Evolutionary conservation across 1,284 basidiomycete genomes (phyloP).

Genomic region (Ceratobasidium sp.): DNA sequence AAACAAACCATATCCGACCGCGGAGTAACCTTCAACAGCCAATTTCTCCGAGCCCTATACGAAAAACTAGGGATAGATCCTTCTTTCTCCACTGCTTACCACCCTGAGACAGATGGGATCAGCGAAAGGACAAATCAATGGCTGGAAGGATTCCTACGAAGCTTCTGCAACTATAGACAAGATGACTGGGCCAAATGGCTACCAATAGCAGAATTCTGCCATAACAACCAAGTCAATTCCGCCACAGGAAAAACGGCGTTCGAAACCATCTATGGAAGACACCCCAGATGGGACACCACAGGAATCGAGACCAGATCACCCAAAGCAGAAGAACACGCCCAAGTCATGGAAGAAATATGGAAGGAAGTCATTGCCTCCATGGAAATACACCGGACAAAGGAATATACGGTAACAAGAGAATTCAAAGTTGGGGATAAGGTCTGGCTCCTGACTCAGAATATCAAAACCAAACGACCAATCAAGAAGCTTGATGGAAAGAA

Average conservation of each 20-base stretch:
- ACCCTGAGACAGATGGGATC: conserved; percentile 53
- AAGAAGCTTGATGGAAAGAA: conserved; percentile 51
- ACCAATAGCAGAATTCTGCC: conserved; percentile 18
- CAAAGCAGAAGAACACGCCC: background rate
- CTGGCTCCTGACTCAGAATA: conserved; percentile 49
- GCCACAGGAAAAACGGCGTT: conserved; percentile 47
- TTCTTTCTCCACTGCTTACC: conserved; percentile 55
- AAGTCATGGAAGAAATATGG: too few relatives aligned
- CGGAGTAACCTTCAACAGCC: conserved; percentile 53
- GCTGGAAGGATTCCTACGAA: conserved; percentile 39
- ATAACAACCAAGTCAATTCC: conserved; percentile 49
- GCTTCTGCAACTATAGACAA: conserved; percentile 48
- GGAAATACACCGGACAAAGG: conserved; percentile 14
- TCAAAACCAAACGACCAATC: conserved; percentile 50
- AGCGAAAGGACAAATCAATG: conserved; percentile 46
- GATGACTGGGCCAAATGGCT: conserved; percentile 37
- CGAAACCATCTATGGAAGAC: conserved; percentile 50
- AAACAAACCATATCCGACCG: conserved; percentile 55
- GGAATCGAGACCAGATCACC: background rate
- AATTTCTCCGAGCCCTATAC: conserved; percentile 53
- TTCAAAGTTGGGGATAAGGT: conserved; percentile 51
- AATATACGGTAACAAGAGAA: background rate
- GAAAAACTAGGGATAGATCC: conserved; percentile 55
- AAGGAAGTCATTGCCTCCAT: conserved; percentile 11
- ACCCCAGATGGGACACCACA: conserved; percentile 46